Evolutionary conservation across 2,329 filamentous ascomycete genomes (phyloP).

Genomic region (Seiridium unicorne): DNA sequence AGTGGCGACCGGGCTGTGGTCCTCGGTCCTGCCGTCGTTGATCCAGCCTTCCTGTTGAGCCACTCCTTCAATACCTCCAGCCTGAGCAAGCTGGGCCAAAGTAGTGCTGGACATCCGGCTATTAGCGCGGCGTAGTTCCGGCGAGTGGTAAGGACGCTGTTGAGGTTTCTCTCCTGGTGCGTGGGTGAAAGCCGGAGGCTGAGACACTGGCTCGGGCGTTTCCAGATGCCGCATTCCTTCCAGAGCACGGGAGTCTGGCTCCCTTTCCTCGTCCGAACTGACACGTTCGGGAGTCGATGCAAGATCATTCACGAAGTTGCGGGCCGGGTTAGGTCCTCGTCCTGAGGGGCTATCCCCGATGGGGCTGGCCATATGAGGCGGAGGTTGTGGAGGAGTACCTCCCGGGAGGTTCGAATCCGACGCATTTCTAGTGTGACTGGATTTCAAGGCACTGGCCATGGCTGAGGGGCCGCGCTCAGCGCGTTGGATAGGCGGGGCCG

Average conservation of each 20-base stretch:
- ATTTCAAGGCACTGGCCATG: conserved; percentile 27
- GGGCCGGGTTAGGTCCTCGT: conserved; percentile 33
- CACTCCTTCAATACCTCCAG: conserved; percentile 50
- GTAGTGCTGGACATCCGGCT: conserved; percentile 82
- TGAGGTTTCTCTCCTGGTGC: conserved; percentile 68
- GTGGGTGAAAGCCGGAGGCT: conserved; percentile 79
- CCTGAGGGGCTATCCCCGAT: conserved; percentile 27
- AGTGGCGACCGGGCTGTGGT: conserved; percentile 28
- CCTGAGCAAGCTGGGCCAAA: conserved; percentile 74
- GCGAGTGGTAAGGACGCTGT: conserved; percentile 69
- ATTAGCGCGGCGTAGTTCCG: conserved; percentile 77
- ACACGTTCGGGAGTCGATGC: conserved; percentile 49
- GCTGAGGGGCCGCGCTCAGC: conserved; percentile 33
- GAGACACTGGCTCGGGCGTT: conserved; percentile 73
- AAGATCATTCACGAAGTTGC: conserved; percentile 41
- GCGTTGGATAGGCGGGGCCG: conserved; percentile 44
- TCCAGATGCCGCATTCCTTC: conserved; percentile 54
- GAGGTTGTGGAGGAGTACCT: conserved; percentile 21
- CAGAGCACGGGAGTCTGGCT: conserved; percentile 47
- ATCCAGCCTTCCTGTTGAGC: conserved; percentile 26
- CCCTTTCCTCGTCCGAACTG: conserved; percentile 56
- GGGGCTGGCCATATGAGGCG: conserved; percentile 19
- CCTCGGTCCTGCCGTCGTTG: conserved; percentile 29
- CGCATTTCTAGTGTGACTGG: conserved; percentile 43
- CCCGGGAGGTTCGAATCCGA: conserved; percentile 41